Percentiles rank a stretch among this genome's conserved stretches.
phyloP scores from a whole-genome alignment of 2,329 filamentous ascomycete genomes.

The Diaporthe ampelina region DNA sequence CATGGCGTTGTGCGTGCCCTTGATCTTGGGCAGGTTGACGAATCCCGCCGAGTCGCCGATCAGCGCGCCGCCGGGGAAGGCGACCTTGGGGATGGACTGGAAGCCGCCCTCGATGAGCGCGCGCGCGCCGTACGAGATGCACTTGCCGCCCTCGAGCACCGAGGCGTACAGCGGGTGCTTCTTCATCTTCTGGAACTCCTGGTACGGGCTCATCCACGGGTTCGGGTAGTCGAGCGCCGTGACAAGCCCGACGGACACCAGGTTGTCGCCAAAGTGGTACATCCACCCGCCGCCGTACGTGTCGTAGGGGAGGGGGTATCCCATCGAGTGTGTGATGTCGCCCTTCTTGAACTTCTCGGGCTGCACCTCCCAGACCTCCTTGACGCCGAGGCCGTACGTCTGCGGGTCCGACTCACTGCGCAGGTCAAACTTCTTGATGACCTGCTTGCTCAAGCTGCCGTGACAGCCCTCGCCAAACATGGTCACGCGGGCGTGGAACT shows the following conservation, averaged over 20 bases:
- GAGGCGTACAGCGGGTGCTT: slow-evolving; percentile 91
- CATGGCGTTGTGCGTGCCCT: slow-evolving; percentile 98
- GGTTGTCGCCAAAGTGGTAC: slow-evolving; percentile 99
- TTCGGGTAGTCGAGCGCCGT: slow-evolving; percentile 96
- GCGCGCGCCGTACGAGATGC: slow-evolving; percentile 94
- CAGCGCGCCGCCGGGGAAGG: slow-evolving; percentile 94
- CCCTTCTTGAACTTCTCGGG: slow-evolving; percentile 93
- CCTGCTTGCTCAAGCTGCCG: slow-evolving; percentile 93
- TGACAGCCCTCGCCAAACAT: slow-evolving; percentile 96
- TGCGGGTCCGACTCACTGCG: slow-evolving; percentile 91
- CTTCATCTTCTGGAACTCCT: slow-evolving; percentile 99
- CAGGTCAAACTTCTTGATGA: slow-evolving; percentile 94
- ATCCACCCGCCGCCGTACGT: slow-evolving; percentile 99
- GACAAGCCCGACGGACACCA: slow-evolving; percentile 92
- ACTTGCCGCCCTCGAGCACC: slow-evolving; percentile 95
- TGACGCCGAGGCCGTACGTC: slow-evolving; percentile 94
- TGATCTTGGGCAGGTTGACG: slow-evolving; percentile 97
- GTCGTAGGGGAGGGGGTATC: slow-evolving; percentile 88
- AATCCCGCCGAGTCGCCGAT: slow-evolving; percentile 98
- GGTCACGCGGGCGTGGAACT: slow-evolving; percentile 93
- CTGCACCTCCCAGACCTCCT: slow-evolving; percentile 97
- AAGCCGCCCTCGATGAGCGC: slow-evolving; percentile 95
- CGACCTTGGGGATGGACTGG: slow-evolving; percentile 96
- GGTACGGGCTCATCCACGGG: slow-evolving; percentile 95
- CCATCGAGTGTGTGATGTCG: slow-evolving; percentile 89